Percentiles rank a stretch among this genome's conserved stretches.
Conservation (phyloP, 163 green algal species). For the Prototheca stagnorum region DNA sequence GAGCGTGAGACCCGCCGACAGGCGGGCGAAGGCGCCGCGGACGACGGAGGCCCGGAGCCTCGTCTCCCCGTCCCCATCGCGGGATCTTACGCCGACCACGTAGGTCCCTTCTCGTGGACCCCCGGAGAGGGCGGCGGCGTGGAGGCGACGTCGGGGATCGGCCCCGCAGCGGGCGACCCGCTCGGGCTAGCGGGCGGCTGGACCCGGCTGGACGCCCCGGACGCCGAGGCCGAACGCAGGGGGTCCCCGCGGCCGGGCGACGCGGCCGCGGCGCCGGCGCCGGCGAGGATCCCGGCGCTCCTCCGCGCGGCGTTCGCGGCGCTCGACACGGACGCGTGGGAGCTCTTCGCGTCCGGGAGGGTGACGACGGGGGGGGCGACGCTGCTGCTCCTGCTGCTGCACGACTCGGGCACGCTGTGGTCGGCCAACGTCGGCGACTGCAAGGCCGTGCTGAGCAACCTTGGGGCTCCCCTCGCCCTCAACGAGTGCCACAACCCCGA, state of each 20-base stretch:
- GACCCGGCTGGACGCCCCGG: neutral
- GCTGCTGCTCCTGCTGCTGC: slow-evolving; percentile 12
- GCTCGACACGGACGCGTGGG: slow-evolving; percentile 14
- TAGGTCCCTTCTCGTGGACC: too few species aligned
- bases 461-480: slow-evolving; percentile 15
- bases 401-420: slow-evolving; percentile 6
- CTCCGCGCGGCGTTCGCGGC: neutral
- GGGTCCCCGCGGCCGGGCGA: neutral
- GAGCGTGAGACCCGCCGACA: too few species aligned
- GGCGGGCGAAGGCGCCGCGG: too few species aligned
- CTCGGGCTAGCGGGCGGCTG: too few species aligned
- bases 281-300: neutral
- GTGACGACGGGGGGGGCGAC: slow-evolving; percentile 16
- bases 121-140: too few species aligned
- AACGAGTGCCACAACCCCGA: slow-evolving; percentile 22
- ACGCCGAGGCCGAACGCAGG: neutral
- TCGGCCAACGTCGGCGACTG: slow-evolving; percentile 27
- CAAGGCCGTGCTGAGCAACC: slow-evolving; percentile 14
- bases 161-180: too few species aligned
- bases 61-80: too few species aligned
- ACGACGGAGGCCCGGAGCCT: too few species aligned
- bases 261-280: neutral
- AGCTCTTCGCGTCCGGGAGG: neutral
- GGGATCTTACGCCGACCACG: too few species aligned
- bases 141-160: too few species aligned